Base-by-base conservation (phyloP, 1,284 basidiomycete species). In the Leccinum huronense region DNA sequence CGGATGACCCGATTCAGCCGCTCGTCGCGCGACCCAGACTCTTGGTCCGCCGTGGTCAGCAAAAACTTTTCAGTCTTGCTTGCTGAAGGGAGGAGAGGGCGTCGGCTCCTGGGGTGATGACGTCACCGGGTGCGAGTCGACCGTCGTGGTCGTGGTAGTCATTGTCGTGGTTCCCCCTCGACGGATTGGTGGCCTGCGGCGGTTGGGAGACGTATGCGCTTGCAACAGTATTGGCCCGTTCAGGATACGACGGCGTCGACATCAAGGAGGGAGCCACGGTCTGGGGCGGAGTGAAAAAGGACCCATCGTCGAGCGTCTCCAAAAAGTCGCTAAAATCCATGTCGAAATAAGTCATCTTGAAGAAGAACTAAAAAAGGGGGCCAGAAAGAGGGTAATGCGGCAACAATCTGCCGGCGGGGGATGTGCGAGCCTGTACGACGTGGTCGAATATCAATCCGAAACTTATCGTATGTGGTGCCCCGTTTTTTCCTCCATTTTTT, bases 21-120 rank as follows among this genome's bases (percentile, higher is more conserved):
- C 69, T 97, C 94, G 67, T 97, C 94, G 40, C 96, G 84, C 13
- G 95, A 91, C 0, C 96, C 97, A 11, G 91, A 86, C 57, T 93
- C 94, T 74, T 98, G 95, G 77, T 99, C 96, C 0, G 97, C 97
- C 1, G 97, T 96, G 0, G 94, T 97, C 36, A 98, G 83, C 69
- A 98, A 83, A 79, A 97, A 98, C 54, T 85, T 86, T 74, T 98
- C 95, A 1, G 90, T 89, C 73, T 92, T 91, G 1, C 84, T 90
- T 9, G 89, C 86, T 0, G 87, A 81, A 0, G 88, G 87, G 2
- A 91, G 81, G 4, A 91, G 82, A 1, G 70, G 73, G 76, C 1
- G 70, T 64, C 1, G 71, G 72, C 59, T 76, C 73, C 67, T 70
- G 66, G 8, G 40, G 16, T 42, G 40, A n/a, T n/a, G 40, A 42